Evolutionary conservation across 2,329 filamentous ascomycete genomes (phyloP), one percentile per base, ranked within the genome.

Genomic region (Beauveria rudraprayagi): DNA sequence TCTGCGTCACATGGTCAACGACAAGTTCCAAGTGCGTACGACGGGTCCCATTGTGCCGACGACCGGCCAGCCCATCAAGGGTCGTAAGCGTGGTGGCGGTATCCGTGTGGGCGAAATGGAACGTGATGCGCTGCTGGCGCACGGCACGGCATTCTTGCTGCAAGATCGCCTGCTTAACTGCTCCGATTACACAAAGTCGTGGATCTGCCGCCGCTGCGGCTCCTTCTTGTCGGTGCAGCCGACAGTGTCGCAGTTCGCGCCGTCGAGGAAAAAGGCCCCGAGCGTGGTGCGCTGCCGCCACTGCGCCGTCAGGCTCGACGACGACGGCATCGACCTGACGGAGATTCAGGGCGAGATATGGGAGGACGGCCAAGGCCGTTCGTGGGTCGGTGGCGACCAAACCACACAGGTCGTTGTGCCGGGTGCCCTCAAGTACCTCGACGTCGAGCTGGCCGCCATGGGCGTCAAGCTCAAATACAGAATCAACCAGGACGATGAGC

Each of bases 61-160:
- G 17, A 97, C 93, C 0, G 92, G 93, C 37, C 94, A 99, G 73
- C 94, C 94, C 46, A 94, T 99, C 80, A 97, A 97, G 80, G 94
- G 94, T 65, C 83, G 94, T 73, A 94, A 95, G 73, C 91, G 93
- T 76, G 94, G 93, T 71, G 94, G 94, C 78, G 94, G 94, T 87
- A 97, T 99, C 72, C 92, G 94, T 81, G 93, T 99, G 34, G 94
- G 94, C 76, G 94, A 99, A 76, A 99, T 99, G 94, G 94, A 99
- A 78, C 89, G 94, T 66, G 94, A 99, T 74, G 91, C 93, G 3
- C 81, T 99, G 24, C 84, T 99, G 61, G 94, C 94, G 5, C 94
- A 99, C 80, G 94, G 94, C 26, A 94, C 92, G 2, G 92, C 93
- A 3, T 97, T 96, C 79, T 76, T 99, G 63, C 83, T 99, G 6